Conservation (phyloP, 352 stramenopile species). For the Pythium dissotocum region DNA sequence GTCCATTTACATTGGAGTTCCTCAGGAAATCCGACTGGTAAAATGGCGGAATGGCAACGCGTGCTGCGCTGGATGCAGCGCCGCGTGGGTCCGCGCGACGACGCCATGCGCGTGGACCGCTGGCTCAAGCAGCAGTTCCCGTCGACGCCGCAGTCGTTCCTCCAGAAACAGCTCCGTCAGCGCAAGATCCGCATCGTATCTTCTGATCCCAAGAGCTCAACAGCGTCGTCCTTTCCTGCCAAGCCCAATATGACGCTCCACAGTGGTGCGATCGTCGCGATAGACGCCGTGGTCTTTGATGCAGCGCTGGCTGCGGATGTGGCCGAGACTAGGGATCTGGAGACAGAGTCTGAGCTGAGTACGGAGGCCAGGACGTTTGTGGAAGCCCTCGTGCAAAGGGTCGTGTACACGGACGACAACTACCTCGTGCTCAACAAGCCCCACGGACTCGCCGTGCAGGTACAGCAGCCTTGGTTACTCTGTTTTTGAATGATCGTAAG, state of each 20-base stretch:
- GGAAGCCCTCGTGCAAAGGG: constrained; percentile 32
- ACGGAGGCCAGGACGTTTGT: constrained; percentile 12
- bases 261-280: constrained; percentile 45
- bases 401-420: constrained; percentile 57
- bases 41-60: constrained; percentile 35
- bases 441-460: constrained; percentile 63
- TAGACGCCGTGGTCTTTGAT: constrained; percentile 52
- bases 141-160: constrained; percentile 47
- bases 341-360: background rate
- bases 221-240: background rate
- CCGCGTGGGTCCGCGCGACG: constrained; percentile 43
- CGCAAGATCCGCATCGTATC: constrained; percentile 59
- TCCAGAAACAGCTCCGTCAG: constrained; percentile 66
- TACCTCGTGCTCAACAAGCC: constrained; percentile 74
- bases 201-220: background rate
- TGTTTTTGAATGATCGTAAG: no score
- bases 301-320: constrained; percentile 6
- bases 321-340: background rate
- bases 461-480: background rate
- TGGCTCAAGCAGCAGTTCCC: constrained; percentile 65
- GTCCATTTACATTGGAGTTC: background rate
- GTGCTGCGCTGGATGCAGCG: constrained; percentile 56
- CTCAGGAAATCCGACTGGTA: background rate
- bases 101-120: constrained; percentile 65
- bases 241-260: constrained; percentile 40